Conservation (phyloP, 2,329 filamentous ascomycete genomes). For the Arthrobotrys pseudoclavata region DNA sequence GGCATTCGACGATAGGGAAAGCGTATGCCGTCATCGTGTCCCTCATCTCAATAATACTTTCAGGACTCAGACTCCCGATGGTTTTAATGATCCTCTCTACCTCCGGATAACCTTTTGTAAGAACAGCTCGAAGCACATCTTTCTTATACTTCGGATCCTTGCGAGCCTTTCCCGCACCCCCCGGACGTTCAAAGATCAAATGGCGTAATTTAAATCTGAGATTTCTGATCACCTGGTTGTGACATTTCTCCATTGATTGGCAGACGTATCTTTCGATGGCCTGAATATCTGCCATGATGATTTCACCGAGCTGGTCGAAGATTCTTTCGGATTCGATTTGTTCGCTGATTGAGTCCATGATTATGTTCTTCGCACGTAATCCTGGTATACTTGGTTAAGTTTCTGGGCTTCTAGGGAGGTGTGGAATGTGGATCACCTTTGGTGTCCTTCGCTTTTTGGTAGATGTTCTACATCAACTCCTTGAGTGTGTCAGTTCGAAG, state of each 20-base stretch:
- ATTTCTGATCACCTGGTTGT: not conserved
- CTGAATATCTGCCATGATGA: conserved; percentile 14
- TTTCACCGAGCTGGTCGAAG: conserved; percentile 12
- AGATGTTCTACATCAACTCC: conserved; percentile 22
- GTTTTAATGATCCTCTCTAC: not conserved
- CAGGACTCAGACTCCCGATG: not conserved
- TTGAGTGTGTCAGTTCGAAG: conserved; percentile 33
- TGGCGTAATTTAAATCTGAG: not conserved
- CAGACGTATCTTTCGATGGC: not conserved
- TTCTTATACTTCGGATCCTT: not conserved
- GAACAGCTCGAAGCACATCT: not conserved
- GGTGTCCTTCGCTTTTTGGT: conserved; percentile 11
- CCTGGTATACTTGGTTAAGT: conserved; percentile 19
- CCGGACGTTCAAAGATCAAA: not conserved
- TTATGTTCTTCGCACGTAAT: not conserved
- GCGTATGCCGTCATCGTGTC: not conserved
- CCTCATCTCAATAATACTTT: not conserved
- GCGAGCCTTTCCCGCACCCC: not conserved
- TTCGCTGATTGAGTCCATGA: not conserved
- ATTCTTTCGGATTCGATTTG: not conserved
- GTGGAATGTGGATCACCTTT: conserved; percentile 8
- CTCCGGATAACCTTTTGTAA: not conserved
- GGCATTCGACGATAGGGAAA: not conserved
- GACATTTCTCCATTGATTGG: not conserved
- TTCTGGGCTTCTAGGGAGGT: not conserved